Base-by-base conservation (phyloP, 805 yeast genomes). In the Candida khao-thaluensis region DNA sequence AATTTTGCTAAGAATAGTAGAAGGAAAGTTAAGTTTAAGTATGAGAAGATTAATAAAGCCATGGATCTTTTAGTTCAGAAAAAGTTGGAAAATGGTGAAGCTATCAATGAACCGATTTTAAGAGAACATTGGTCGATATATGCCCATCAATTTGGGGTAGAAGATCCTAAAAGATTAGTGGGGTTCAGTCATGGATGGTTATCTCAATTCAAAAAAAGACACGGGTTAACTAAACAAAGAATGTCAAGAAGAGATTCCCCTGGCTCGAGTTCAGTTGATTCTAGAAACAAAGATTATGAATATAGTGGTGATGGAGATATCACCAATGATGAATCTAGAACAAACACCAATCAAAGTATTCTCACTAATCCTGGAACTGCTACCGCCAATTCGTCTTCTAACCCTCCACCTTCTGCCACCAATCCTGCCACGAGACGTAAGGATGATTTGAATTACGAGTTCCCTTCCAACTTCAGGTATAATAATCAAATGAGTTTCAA, bases 151-250 rank as follows among this genome's bases (percentile, higher is more conserved):
- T 75, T 56, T 51, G 83, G 82, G 7, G 81, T 79, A 2, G 75
- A 71, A 6, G 81, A 79, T 48, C 82, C 83, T 3, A 79, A 78
- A 51, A 59, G 85, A 39, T 54, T 74, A 40, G 69, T 66, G 18
- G 66, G 71, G 11, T 79, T 77, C 45, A 72, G 79, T 47, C 82
- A 78, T 53, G 85, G 85, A 7, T 79, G 84, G 84, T 56, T 79
- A 30, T 63, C 76, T 9, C 81, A 75, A 49, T 79, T 79, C 56
- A 79, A 79, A 54, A 77, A 74, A 47, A 58, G 82, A 35, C 81
- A 78, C 49, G 80, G 76, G 1, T 54, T 75, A 29, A 62, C 64
- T 45, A 61, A 57, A 45, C 53, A 59, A 30, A 46, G 62, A 37
- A 56, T 57, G 64, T 26, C 47, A 12, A 31, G 44, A 17, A 17